Percentiles rank a stretch among this genome's conserved stretches.
Evolutionary conservation across 306 rosid species (phyloP).

Genomic region (Astragalus glycyphyllos): DNA sequence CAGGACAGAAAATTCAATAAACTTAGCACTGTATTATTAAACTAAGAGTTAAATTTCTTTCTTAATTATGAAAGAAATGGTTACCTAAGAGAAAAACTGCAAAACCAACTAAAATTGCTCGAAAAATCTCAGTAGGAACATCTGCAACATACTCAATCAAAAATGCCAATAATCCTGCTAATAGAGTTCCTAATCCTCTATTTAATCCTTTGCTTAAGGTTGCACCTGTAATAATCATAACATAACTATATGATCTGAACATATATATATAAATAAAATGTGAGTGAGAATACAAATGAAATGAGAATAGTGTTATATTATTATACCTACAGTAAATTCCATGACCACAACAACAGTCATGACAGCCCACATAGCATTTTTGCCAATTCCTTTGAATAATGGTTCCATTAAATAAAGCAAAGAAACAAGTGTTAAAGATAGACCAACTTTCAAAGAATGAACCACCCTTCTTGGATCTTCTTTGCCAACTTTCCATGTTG

Average conservation of each 20-base stretch:
- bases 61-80: neutral
- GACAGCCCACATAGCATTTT: conserved; percentile 89
- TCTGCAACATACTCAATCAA: conserved; percentile 65
- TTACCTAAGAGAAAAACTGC: conserved; percentile 82
- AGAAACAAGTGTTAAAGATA: conserved; percentile 76
- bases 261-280: neutral
- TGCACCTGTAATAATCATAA: conserved; percentile 63
- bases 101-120: conserved; percentile 75
- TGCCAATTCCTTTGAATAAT: conserved; percentile 67
- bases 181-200: conserved; percentile 84
- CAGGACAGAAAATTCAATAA: neutral
- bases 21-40: neutral
- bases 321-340: conserved; percentile 84
- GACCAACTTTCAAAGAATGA: conserved; percentile 85
- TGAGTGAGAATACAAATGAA: neutral
- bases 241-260: neutral
- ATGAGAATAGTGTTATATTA: too few species aligned
- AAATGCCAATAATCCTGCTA: conserved; percentile 85
- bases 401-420: conserved; percentile 74
- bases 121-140: conserved; percentile 51
- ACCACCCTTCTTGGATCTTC: conserved; percentile 81
- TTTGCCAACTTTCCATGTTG: conserved; percentile 63
- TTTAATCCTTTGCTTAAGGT: conserved; percentile 92
- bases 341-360: conserved; percentile 95
- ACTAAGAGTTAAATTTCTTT: neutral